Percentiles rank a stretch among this genome's conserved stretches.
Conservation (phyloP, 1,139 yeast species). For the Saccharomyces uvarum region DNA sequence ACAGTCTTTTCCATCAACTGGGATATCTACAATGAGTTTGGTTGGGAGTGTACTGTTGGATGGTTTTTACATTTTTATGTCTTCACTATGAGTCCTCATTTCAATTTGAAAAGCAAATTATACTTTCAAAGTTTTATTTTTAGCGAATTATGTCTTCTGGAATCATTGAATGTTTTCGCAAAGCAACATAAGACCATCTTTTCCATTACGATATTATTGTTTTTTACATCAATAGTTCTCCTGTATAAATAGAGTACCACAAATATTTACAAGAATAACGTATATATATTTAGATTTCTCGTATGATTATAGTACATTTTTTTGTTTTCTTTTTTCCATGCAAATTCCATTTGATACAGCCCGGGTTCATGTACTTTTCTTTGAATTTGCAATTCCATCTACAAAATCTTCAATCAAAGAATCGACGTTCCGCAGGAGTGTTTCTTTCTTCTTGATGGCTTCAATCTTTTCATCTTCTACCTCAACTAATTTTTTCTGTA, state of each 20-base stretch:
- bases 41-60: slow-evolving; percentile 43
- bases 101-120: slow-evolving; percentile 40
- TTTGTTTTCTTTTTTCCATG: background rate
- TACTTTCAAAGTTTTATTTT: slow-evolving; percentile 58
- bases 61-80: slow-evolving; percentile 51
- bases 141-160: slow-evolving; percentile 42
- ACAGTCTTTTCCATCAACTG: background rate
- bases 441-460: slow-evolving; percentile 61
- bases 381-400: slow-evolving; percentile 26
- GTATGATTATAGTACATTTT: background rate
- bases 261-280: background rate
- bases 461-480: slow-evolving; percentile 54
- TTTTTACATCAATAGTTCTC: slow-evolving; percentile 3
- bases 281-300: background rate
- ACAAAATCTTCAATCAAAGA: slow-evolving; percentile 44
- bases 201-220: background rate
- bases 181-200: slow-evolving; percentile 5
- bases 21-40: slow-evolving; percentile 26
- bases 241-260: slow-evolving; percentile 3
- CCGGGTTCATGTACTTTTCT: slow-evolving; percentile 5
- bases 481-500: slow-evolving; percentile 54
- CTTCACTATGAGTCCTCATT: slow-evolving; percentile 46
- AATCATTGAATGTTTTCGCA: slow-evolving; percentile 7
- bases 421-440: slow-evolving; percentile 58
- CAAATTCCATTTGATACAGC: background rate